These are phyloP conservation scores for Agaricus subrufescens DNA, from an alignment of 768 basidiomycete genomes.

Conservation along the genomic window DNA sequence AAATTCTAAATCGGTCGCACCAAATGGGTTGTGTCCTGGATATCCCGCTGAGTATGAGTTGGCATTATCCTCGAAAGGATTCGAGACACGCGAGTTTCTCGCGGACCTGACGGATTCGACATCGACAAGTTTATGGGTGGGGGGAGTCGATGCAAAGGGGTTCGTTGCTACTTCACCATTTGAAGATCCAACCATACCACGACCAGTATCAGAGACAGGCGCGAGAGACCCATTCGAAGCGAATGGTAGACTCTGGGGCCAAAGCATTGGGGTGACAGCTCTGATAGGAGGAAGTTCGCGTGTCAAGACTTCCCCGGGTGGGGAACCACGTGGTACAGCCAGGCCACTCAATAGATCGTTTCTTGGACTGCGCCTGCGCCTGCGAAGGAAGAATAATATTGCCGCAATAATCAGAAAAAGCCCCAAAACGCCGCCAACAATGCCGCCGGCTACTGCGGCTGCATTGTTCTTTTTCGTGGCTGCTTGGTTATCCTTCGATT, in stretches of 20 bases:
- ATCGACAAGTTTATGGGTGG: neutral
- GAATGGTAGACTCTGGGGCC: neutral
- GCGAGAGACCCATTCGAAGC: neutral
- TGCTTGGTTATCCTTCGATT: neutral
- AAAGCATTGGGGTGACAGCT: neutral
- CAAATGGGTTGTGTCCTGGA: neutral
- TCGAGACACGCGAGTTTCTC: neutral
- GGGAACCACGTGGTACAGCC: neutral
- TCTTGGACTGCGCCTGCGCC: neutral
- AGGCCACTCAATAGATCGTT: neutral
- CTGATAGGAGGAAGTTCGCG: neutral
- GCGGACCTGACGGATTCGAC: neutral
- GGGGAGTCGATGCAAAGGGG: neutral
- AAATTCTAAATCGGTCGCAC: slow-evolving; percentile 1
- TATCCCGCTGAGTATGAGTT: neutral
- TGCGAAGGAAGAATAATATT: neutral
- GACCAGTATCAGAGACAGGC: neutral
- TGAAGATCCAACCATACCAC: neutral
- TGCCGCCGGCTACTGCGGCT: slow-evolving; percentile 1
- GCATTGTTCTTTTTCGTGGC: neutral
- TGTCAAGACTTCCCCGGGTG: neutral
- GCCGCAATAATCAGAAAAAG: neutral
- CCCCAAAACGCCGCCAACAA: neutral
- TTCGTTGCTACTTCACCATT: neutral
- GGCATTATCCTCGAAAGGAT: neutral